Base-by-base conservation (phyloP, 2,329 filamentous ascomycete genomes). In the Graphiopsis chlorocephala region DNA sequence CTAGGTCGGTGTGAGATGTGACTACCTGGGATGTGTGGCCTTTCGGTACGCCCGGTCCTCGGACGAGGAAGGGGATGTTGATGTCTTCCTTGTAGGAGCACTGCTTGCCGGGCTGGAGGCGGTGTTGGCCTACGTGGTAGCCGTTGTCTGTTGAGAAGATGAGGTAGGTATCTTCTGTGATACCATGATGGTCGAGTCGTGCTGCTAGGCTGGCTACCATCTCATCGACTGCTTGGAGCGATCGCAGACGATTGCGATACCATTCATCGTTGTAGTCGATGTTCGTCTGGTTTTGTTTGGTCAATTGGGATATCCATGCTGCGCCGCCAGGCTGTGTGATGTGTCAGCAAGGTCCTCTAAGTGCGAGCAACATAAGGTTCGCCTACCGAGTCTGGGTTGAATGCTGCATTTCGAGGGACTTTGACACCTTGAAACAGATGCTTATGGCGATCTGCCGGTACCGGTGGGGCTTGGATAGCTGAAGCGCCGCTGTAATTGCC, bases 401-500 rank as follows among this genome's bases (percentile, higher is more conserved):
- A 92, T 71, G 86, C 85, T 0, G 81, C 76, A 0, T 83, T 87
- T 8, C 89, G 80, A 0, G 89, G 89, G 0, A 90, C 83, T 28
- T 79, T 83, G 0, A 80, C 82, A 28, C 85, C 82, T 2, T 81
- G 73, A 72, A 92, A 92, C 0, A 91, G 80, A 72, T 88, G 75
- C 48, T 81, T 78, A 66, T 92, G 88, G 50, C 60, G 38, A 28
- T 62, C 48, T 23, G 60, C 60, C 15, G 60, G 48, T 11, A 62
- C 48, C 11, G 60, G 60, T 1, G 60, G 60, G 10, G 60, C 38
- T 25, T 62, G 60, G 6, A 33, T 45, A 8, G 48, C 60, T 8
- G 60, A 62, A 20, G 48, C 10, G 33, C 48, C 60, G 8, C 48
- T 55, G 48, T 62, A 62, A 42, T 62, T 62, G 15, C 60, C 60